phyloP scores from a whole-genome alignment of 345 rosid genomes.

The Eucalyptus cloeziana region DNA sequence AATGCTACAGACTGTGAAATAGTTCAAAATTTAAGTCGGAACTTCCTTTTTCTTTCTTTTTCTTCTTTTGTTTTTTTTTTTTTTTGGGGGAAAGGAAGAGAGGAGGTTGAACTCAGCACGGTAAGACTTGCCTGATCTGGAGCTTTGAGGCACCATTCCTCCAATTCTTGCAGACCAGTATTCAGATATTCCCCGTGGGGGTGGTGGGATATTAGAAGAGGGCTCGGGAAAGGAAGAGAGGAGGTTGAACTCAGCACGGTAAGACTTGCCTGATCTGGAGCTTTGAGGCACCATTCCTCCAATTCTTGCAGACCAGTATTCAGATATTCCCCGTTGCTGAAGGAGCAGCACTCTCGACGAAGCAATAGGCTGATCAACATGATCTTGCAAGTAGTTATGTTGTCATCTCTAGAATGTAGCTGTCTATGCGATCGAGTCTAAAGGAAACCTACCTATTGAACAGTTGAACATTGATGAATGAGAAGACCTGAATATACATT shows the following conservation, averaged over 20 bases:
- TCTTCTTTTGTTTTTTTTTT: not conserved
- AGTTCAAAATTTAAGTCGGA: not conserved
- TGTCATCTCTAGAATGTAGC: not conserved
- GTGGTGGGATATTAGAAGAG: not conserved
- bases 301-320: constrained; percentile 87
- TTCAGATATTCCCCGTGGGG: constrained; percentile 95
- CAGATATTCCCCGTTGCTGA: constrained; percentile 95
- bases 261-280: constrained; percentile 58
- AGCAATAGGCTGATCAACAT: constrained; percentile 71
- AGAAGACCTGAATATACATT: constrained; percentile 84
- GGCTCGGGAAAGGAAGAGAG: not conserved
- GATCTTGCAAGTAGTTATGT: not conserved
- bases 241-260: not conserved
- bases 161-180: constrained; percentile 86
- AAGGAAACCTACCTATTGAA: constrained; percentile 63
- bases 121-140: constrained; percentile 49
- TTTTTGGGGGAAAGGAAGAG: not conserved
- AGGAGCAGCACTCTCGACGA: constrained; percentile 97
- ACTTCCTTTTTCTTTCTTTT: not conserved
- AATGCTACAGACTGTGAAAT: not conserved
- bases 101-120: not conserved
- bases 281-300: constrained; percentile 76
- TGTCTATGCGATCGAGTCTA: not conserved
- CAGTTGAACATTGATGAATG: constrained; percentile 91
- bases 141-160: constrained; percentile 74